Percentiles rank a stretch among this genome's conserved stretches.
These are phyloP conservation scores for Paecilomyces formosus DNA, from an alignment of 2,329 filamentous ascomycete species.

Conservation along the genomic window DNA sequence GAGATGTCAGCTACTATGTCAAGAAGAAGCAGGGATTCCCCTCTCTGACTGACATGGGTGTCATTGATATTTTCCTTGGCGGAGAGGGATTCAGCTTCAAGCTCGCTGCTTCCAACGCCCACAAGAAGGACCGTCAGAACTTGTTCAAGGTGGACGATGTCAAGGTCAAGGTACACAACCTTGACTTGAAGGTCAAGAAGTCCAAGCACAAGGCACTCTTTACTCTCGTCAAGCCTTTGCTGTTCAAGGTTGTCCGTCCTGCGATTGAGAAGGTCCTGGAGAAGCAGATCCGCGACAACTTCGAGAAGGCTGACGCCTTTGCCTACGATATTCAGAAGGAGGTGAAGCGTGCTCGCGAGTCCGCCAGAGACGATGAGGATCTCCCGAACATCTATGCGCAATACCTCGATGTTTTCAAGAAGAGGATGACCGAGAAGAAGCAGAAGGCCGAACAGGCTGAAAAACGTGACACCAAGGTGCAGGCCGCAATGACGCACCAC, in stretches of 20 bases:
- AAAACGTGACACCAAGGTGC: slow-evolving; percentile 60
- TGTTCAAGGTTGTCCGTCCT: slow-evolving; percentile 76
- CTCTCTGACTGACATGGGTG: slow-evolving; percentile 74
- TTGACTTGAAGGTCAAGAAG: slow-evolving; percentile 85
- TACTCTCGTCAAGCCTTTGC: slow-evolving; percentile 73
- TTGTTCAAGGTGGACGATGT: slow-evolving; percentile 95
- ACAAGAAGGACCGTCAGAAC: slow-evolving; percentile 66
- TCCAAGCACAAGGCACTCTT: slow-evolving; percentile 94
- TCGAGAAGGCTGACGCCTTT: slow-evolving; percentile 65
- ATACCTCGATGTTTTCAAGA: slow-evolving; percentile 69
- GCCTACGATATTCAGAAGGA: slow-evolving; percentile 75
- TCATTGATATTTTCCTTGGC: slow-evolving; percentile 80
- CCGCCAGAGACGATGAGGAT: slow-evolving; percentile 61
- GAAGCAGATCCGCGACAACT: slow-evolving; percentile 79
- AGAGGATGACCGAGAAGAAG: slow-evolving; percentile 66
- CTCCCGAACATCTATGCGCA: slow-evolving; percentile 78
- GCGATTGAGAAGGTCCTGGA: slow-evolving; percentile 81
- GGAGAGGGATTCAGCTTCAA: slow-evolving; percentile 88
- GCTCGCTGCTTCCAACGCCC: slow-evolving; percentile 75
- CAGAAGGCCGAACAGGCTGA: slow-evolving; percentile 60
- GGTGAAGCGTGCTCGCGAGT: slow-evolving; percentile 63
- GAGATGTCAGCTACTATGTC: slow-evolving; percentile 84
- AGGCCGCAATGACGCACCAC: slow-evolving; percentile 76
- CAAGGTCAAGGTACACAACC: slow-evolving; percentile 69
- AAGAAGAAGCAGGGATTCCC: slow-evolving; percentile 94